phyloP scores from a whole-genome alignment of 306 rosid species.

The Gynostemma pentaphyllum region DNA sequence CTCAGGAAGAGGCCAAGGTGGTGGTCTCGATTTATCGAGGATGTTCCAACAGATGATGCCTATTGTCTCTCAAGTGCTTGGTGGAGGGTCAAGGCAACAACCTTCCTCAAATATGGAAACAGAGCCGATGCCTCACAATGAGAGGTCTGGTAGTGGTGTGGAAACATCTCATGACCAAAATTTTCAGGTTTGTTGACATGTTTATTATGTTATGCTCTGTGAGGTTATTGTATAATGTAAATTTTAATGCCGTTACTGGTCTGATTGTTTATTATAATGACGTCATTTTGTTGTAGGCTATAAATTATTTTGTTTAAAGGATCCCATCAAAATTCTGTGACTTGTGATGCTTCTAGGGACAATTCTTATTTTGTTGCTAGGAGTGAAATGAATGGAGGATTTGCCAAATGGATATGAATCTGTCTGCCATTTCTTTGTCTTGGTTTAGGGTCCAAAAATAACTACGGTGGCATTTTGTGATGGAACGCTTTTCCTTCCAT shows the following conservation, averaged over 20 bases:
- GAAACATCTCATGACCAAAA: conserved; percentile 30
- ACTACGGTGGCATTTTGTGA: too few species aligned
- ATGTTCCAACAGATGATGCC: conserved; percentile 99
- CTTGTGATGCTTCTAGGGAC: too few species aligned
- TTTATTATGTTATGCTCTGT: background rate
- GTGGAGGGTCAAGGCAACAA: conserved; percentile 33
- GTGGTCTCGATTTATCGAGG: conserved; percentile 70
- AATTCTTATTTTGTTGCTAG: background rate
- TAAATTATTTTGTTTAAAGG: background rate
- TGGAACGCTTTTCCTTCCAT: too few species aligned
- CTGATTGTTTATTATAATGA: background rate
- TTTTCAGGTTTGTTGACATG: conserved; percentile 44
- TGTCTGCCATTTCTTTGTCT: too few species aligned
- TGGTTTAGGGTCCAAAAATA: too few species aligned
- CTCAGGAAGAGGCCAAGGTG: conserved; percentile 56
- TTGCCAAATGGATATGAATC: too few species aligned
- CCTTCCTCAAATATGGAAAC: conserved; percentile 33
- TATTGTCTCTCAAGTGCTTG: conserved; percentile 71
- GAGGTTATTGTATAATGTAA: background rate
- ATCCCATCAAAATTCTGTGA: background rate
- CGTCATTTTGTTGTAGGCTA: background rate
- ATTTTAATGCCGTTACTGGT: background rate
- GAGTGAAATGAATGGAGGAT: too few species aligned
- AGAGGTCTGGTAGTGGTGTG: conserved; percentile 15
- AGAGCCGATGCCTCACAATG: conserved; percentile 20